phyloP scores from a whole-genome alignment of 805 yeast genomes.

The Blastobotrys peoriensis region DNA sequence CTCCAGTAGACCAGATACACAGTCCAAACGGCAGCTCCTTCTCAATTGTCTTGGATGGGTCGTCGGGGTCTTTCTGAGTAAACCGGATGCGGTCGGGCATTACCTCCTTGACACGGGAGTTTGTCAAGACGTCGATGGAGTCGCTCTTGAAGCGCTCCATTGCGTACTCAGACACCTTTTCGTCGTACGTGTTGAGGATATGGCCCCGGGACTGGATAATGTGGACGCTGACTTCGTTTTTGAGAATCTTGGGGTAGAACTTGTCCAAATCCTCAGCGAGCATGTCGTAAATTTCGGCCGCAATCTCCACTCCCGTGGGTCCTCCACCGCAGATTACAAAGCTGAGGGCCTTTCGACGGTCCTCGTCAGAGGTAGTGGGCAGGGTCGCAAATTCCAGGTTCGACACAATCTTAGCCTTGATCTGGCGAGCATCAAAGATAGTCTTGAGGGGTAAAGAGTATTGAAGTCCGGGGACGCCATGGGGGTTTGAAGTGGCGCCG shows the following conservation, averaged over 20 bases:
- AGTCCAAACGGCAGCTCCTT: constrained; percentile 59
- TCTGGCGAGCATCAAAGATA: constrained; percentile 55
- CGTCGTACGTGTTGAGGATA: constrained; percentile 63
- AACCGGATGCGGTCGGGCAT: constrained; percentile 53
- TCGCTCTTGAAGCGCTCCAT: constrained; percentile 58
- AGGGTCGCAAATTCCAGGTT: constrained; percentile 57
- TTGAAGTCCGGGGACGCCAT: constrained; percentile 65
- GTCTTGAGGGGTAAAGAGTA: constrained; percentile 57
- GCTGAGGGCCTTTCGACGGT: constrained; percentile 52
- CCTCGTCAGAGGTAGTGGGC: constrained; percentile 59
- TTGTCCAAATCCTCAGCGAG: constrained; percentile 58
- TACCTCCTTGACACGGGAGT: constrained; percentile 57
- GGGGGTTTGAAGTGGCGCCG: constrained; percentile 63
- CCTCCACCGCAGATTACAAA: constrained; percentile 73
- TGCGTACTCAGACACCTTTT: constrained; percentile 58
- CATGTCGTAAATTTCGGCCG: constrained; percentile 63
- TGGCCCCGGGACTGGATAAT: constrained; percentile 64
- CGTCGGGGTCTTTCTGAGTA: constrained; percentile 39
- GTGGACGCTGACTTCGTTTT: constrained; percentile 61
- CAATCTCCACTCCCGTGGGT: constrained; percentile 70
- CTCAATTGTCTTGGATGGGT: constrained; percentile 22
- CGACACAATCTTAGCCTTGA: constrained; percentile 49
- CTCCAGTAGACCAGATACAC: constrained; percentile 74
- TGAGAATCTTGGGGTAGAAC: constrained; percentile 51
- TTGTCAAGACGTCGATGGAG: constrained; percentile 54